These are phyloP conservation scores for Cyclotella sp. DNA, from an alignment of 108 stramenopile genomes.

Conservation along the genomic window DNA sequence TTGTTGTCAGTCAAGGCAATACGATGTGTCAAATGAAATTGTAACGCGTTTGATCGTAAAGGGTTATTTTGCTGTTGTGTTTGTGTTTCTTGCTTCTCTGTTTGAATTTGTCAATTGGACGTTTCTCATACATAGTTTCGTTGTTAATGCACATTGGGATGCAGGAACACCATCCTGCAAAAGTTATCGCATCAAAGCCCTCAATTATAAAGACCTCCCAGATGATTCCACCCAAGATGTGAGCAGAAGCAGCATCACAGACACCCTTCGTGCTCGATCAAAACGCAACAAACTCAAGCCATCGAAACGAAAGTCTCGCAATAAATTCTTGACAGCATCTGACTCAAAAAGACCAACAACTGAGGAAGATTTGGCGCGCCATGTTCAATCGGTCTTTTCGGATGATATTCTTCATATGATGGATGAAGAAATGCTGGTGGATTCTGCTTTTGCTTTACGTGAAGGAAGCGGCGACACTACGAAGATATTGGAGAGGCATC, in stretches of 20 bases:
- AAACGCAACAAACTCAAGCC: slow-evolving; percentile 16
- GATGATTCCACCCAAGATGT: slow-evolving; percentile 9
- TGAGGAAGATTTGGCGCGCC: slow-evolving; percentile 28
- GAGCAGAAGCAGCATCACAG: neutral
- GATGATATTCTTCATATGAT: slow-evolving; percentile 18
- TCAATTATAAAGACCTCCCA: slow-evolving; percentile 20
- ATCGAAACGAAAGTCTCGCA: slow-evolving; percentile 8
- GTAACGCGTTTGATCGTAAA: no score
- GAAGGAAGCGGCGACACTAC: neutral
- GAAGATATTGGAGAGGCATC: slow-evolving; percentile 63
- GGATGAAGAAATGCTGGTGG: slow-evolving; percentile 5
- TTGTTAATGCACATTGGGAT: neutral
- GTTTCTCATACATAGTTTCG: neutral
- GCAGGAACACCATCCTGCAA: neutral
- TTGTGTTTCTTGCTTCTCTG: no score
- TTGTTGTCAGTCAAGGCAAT: no score
- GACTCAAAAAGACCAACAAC: slow-evolving; percentile 8
- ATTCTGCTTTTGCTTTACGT: neutral
- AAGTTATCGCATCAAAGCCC: neutral
- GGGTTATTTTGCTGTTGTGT: no score
- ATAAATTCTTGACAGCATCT: neutral
- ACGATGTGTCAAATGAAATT: no score
- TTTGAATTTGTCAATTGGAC: neutral
- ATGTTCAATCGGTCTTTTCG: slow-evolving; percentile 39
- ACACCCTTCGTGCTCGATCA: neutral